Percentiles rank a stretch among this genome's conserved stretches.
These are phyloP conservation scores for Paecilomyces niveus DNA, from an alignment of 2,329 filamentous ascomycete genomes.

Conservation along the genomic window DNA sequence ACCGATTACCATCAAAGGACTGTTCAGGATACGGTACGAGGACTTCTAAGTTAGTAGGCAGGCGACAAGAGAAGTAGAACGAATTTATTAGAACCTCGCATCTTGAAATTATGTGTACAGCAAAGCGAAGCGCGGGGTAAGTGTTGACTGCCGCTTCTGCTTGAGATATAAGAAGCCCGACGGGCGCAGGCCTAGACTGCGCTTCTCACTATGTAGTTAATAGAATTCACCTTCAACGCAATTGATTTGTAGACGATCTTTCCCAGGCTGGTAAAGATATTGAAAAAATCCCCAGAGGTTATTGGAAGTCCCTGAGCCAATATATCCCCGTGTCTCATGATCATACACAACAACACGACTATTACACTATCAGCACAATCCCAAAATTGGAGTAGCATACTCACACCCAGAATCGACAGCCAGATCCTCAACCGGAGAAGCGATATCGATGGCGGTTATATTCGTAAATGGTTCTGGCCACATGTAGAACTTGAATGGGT, in stretches of 20 bases:
- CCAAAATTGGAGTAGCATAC: not conserved
- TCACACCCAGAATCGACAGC: not conserved
- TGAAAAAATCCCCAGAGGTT: not conserved
- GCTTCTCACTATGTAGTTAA: not conserved
- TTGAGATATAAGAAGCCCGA: not conserved
- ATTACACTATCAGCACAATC: not conserved
- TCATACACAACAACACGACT: not conserved
- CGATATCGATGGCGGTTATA: not conserved
- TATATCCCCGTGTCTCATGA: not conserved
- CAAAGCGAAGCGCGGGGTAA: not conserved
- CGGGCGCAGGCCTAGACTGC: not conserved
- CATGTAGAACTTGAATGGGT: not conserved
- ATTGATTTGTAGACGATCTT: not conserved
- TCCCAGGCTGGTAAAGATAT: not conserved
- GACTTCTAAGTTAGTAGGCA: not conserved
- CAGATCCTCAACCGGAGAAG: not conserved
- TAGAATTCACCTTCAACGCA: not conserved
- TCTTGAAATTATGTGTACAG: not conserved
- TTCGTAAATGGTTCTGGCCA: not conserved
- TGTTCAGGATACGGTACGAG: no score
- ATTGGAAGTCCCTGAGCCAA: not conserved
- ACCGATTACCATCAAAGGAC: no score
- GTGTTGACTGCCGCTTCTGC: not conserved
- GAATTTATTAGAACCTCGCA: not conserved
- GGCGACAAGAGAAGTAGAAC: not conserved